A percentile compares a stretch with the other conserved stretches of the same genome.
These are phyloP conservation scores for Nigrograna mackinnonii DNA, from an alignment of 2,329 filamentous ascomycete species.

Conservation along the genomic window DNA sequence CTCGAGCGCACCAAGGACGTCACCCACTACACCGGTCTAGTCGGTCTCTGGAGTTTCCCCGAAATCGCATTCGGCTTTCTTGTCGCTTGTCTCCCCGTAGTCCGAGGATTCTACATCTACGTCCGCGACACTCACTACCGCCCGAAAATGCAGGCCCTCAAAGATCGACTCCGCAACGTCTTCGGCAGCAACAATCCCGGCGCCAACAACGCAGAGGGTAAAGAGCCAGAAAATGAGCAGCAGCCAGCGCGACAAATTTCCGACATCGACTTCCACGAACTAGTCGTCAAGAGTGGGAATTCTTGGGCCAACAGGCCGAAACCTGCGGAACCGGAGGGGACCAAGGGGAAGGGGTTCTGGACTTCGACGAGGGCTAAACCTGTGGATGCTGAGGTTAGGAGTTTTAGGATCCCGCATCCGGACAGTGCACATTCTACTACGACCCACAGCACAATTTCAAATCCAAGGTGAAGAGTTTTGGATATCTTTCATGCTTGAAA, in stretches of 20 bases:
- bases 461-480: too few relatives aligned
- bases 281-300: too few relatives aligned
- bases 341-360: too few relatives aligned
- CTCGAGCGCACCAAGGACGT: slow-evolving; percentile 11
- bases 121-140: neutral
- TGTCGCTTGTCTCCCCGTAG: slow-evolving; percentile 15
- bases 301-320: too few relatives aligned
- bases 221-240: neutral
- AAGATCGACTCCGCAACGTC: neutral
- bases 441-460: too few relatives aligned
- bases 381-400: too few relatives aligned
- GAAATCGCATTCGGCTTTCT: slow-evolving; percentile 19
- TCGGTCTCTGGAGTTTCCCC: slow-evolving; percentile 19
- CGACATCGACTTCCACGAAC: slow-evolving; percentile 6
- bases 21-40: slow-evolving; percentile 12
- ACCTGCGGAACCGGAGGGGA: too few relatives aligned
- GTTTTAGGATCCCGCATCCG: too few relatives aligned
- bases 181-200: neutral
- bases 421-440: too few relatives aligned
- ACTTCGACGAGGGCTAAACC: too few relatives aligned
- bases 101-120: slow-evolving; percentile 15
- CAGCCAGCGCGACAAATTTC: neutral
- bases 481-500: too few relatives aligned
- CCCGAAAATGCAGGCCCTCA: neutral
- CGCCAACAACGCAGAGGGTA: too few relatives aligned